phyloP scores from a whole-genome alignment of 2,329 filamentous ascomycete species.

The Clonostachys solani region DNA sequence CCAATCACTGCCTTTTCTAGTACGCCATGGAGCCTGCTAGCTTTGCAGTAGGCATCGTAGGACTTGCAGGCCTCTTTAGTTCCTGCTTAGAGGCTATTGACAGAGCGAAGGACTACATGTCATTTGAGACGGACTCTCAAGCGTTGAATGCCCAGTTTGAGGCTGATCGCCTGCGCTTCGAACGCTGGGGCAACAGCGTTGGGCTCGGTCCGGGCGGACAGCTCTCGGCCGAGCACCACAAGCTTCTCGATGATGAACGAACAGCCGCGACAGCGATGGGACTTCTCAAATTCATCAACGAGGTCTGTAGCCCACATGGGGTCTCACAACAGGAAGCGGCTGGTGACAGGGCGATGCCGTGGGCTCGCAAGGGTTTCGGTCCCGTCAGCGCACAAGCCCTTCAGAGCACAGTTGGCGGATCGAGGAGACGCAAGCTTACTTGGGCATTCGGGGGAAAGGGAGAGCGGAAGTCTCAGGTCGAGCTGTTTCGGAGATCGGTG shows the following conservation, averaged over 20 bases:
- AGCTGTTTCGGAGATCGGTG: constrained; percentile 3
- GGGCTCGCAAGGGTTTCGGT: neutral
- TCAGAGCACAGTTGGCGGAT: too few relatives aligned
- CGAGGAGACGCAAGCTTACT: constrained; percentile 3
- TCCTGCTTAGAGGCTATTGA: constrained; percentile 11
- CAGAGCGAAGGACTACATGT: constrained; percentile 6
- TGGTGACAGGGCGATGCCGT: too few relatives aligned
- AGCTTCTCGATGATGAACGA: too few relatives aligned
- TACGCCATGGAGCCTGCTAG: constrained; percentile 2
- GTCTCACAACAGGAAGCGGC: too few relatives aligned
- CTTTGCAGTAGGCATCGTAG: constrained; percentile 10
- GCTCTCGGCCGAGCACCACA: too few relatives aligned
- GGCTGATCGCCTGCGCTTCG: constrained; percentile 7
- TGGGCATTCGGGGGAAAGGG: constrained; percentile 8
- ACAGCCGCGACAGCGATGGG: too few relatives aligned
- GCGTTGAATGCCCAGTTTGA: constrained; percentile 6
- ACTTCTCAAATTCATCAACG: too few relatives aligned
- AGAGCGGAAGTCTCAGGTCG: constrained; percentile 4
- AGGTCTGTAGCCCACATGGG: too few relatives aligned
- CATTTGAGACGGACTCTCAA: constrained; percentile 6
- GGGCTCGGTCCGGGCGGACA: too few relatives aligned
- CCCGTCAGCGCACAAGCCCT: constrained; percentile 4
- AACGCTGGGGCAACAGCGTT: constrained; percentile 12
- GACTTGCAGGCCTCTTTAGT: constrained; percentile 9
- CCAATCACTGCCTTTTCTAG: too few relatives aligned